Evolutionary conservation across 768 basidiomycete genomes (phyloP).

Genomic region (Auricularia sp.): DNA sequence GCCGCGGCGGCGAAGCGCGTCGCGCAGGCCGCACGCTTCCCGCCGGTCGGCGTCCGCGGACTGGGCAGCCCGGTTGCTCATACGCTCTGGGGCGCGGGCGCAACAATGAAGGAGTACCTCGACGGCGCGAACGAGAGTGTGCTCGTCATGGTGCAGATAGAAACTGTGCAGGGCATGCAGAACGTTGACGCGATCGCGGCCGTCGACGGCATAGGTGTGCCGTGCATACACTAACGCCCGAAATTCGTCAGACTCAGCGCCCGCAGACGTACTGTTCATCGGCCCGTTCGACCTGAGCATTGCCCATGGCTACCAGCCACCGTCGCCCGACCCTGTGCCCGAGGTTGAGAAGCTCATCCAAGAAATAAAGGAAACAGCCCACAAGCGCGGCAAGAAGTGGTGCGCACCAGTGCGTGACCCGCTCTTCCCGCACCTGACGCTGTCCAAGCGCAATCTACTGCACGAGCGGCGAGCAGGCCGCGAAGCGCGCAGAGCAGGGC

Average conservation of each 20-base stretch:
- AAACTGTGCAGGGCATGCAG: constrained; percentile 46
- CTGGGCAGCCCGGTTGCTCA: neutral
- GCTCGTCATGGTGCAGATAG: constrained; percentile 57
- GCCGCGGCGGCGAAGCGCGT: constrained; percentile 47
- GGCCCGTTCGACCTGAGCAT: constrained; percentile 63
- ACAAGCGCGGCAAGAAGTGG: constrained; percentile 56
- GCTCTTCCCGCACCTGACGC: neutral
- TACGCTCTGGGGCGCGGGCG: neutral
- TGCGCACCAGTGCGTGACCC: constrained; percentile 15
- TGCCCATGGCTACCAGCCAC: constrained; percentile 46
- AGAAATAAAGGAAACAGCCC: constrained; percentile 36
- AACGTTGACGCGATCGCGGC: constrained; percentile 50
- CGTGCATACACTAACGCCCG: neutral
- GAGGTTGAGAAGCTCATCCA: constrained; percentile 53
- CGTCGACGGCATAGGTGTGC: constrained; percentile 51
- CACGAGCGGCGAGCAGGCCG: constrained; percentile 33
- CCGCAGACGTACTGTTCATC: constrained; percentile 45
- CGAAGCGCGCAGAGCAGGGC: constrained; percentile 35
- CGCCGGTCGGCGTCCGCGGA: constrained; percentile 25
- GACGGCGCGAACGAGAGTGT: constrained; percentile 43
- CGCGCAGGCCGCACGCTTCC: constrained; percentile 49
- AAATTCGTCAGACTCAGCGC: neutral
- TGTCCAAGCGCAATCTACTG: constrained; percentile 38
- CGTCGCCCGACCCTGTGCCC: constrained; percentile 54
- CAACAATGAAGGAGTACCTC: constrained; percentile 13